These are phyloP conservation scores for Guadua angustifolia DNA, from an alignment of 176 grass and related monocot species.

Conservation along the genomic window DNA sequence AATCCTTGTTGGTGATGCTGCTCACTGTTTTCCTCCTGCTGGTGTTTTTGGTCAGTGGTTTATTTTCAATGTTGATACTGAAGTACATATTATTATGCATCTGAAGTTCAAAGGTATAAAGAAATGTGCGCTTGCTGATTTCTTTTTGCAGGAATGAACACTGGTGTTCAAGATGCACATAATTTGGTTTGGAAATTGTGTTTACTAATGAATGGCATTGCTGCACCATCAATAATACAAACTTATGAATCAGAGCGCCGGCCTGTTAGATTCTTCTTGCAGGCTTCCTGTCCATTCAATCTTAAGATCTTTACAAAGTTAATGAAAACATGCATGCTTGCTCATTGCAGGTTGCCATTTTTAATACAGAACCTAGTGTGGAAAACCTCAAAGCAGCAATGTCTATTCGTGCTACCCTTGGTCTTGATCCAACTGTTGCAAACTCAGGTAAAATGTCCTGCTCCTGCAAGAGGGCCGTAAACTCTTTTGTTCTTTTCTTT, in stretches of 20 bases:
- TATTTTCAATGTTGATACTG: conserved; percentile 20
- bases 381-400: conserved; percentile 91
- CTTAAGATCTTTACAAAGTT: conserved; percentile 15
- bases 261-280: conserved; percentile 63
- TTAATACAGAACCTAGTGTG: conserved; percentile 84
- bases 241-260: conserved; percentile 86
- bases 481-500: conserved; percentile 25
- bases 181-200: conserved; percentile 94
- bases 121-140: conserved; percentile 14
- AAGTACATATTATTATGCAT: conserved; percentile 15
- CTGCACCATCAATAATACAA: conserved; percentile 70
- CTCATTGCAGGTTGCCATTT: conserved; percentile 85
- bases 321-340: conserved; percentile 31
- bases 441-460: conserved; percentile 69
- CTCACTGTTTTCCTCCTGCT: conserved; percentile 90
- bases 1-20: conserved; percentile 88
- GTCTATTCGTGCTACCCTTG: conserved; percentile 89
- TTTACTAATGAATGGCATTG: conserved; percentile 58
- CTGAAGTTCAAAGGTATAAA: neutral
- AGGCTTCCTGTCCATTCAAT: conserved; percentile 31
- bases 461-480: neutral
- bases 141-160: conserved; percentile 92
- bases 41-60: conserved; percentile 82
- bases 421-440: conserved; percentile 88
- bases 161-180: conserved; percentile 92